phyloP scores from a whole-genome alignment of 371 early-diverging fungal species.

The Lichtheimia ornata region DNA sequence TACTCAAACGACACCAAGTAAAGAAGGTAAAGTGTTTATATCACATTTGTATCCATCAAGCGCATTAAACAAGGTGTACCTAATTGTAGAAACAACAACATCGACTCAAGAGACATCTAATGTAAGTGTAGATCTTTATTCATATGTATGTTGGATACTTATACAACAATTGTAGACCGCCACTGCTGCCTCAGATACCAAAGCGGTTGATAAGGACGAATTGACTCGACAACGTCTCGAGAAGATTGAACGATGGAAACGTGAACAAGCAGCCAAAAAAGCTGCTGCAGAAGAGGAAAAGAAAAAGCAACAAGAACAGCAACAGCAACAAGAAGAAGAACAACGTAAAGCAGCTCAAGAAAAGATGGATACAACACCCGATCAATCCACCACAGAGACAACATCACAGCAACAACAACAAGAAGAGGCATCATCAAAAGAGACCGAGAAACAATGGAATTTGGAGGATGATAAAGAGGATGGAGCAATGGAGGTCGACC shows the following conservation, averaged over 20 bases:
- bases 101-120: too few species aligned
- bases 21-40: slow-evolving; percentile 8
- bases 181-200: slow-evolving; percentile 1
- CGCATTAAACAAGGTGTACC: not conserved
- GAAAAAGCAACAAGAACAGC: slow-evolving; percentile 16
- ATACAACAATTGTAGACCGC: slow-evolving; percentile 9
- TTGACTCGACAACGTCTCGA: slow-evolving; percentile 69
- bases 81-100: not conserved
- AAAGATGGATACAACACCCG: slow-evolving; percentile 11
- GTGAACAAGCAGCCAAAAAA: slow-evolving; percentile 61
- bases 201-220: slow-evolving; percentile 51
- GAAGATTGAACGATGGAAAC: slow-evolving; percentile 72
- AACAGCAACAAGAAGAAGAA: slow-evolving; percentile 20
- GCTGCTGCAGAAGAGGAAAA: slow-evolving; percentile 38
- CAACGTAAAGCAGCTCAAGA: slow-evolving; percentile 17
- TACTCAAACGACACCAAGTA: not conserved
- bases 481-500: slow-evolving; percentile 18
- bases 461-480: slow-evolving; percentile 30
- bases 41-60: slow-evolving; percentile 1
- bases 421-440: slow-evolving; percentile 20
- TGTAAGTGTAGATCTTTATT: not conserved
- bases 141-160: not conserved
- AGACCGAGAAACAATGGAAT: slow-evolving; percentile 29
- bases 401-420: slow-evolving; percentile 21
- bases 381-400: slow-evolving; percentile 11